These are phyloP conservation scores for Bathelium albidoporum DNA, from an alignment of 495 filamentous ascomycete genomes.

Conservation along the genomic window DNA sequence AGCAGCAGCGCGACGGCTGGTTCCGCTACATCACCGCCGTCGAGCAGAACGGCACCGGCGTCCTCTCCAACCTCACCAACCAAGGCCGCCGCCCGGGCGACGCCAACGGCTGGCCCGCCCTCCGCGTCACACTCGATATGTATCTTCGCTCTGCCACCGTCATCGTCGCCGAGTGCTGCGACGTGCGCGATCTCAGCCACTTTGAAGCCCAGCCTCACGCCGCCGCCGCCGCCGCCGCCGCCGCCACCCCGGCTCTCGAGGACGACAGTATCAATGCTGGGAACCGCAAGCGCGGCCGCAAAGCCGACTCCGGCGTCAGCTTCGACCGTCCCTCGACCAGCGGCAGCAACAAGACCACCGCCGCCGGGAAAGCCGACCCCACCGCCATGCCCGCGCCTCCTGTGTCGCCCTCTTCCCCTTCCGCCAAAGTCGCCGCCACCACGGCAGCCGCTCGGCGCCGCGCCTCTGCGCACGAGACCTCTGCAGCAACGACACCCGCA, in stretches of 20 bases:
- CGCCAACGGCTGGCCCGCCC: conserved; percentile 46
- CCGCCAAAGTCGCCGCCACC: no score
- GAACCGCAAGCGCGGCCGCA: conserved; percentile 28
- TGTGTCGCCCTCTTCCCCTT: background rate
- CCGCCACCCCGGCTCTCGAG: conserved; percentile 16
- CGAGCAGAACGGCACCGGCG: conserved; percentile 45
- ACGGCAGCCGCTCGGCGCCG: no score
- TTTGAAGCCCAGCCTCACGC: conserved; percentile 21
- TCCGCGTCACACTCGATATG: conserved; percentile 46
- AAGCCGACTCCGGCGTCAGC: conserved; percentile 56
- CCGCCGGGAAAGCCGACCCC: conserved; percentile 1
- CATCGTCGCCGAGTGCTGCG: conserved; percentile 50
- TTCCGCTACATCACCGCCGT: conserved; percentile 56
- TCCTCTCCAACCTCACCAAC: conserved; percentile 46
- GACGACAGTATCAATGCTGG: conserved; percentile 7
- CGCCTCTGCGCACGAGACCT: conserved; percentile 11
- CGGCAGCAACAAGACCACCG: conserved; percentile 22
- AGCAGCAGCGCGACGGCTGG: conserved; percentile 52
- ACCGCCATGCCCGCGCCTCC: no score
- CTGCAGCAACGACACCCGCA: background rate
- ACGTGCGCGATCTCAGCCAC: conserved; percentile 39
- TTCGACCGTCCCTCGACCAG: conserved; percentile 36
- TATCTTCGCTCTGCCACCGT: conserved; percentile 52
- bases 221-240: conserved; percentile 10
- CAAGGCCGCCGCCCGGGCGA: conserved; percentile 43